Evolutionary conservation across 164 flowering plant genomes (phyloP).

Genomic region (Magnolia kwangsiensis): DNA sequence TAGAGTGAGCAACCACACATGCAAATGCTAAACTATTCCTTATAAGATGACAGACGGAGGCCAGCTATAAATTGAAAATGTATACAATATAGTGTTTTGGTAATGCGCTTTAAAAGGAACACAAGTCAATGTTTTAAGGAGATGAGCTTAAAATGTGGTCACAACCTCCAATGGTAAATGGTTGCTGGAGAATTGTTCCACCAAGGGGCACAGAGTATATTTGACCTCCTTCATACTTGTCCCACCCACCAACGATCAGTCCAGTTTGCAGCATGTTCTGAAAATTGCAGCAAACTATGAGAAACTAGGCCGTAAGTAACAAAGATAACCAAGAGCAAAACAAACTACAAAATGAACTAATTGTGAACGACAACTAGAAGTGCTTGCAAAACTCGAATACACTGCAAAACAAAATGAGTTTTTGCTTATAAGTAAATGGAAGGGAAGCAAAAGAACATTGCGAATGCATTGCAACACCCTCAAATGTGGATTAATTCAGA

Average conservation of each 20-base stretch:
- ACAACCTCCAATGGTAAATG: conserved; percentile 94
- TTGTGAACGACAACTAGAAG: background rate
- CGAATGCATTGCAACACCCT: too few species aligned
- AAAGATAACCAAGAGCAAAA: background rate
- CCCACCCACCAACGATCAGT: conserved; percentile 96
- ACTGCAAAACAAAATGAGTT: too few species aligned
- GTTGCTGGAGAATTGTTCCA: conserved; percentile 85
- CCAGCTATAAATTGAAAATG: too few species aligned
- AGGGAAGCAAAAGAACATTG: too few species aligned
- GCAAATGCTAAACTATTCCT: too few species aligned
- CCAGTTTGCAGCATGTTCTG: conserved; percentile 91
- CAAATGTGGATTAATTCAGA: too few species aligned
- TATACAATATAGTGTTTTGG: too few species aligned
- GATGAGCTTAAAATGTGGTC: background rate
- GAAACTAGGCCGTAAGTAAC: background rate
- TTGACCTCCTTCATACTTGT: conserved; percentile 89
- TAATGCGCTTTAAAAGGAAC: too few species aligned
- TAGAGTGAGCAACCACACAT: too few species aligned
- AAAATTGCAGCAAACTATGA: conserved; percentile 11
- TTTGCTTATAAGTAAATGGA: too few species aligned
- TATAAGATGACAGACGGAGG: too few species aligned
- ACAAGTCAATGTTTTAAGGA: background rate
- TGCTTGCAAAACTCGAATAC: too few species aligned
- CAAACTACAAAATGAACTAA: background rate
- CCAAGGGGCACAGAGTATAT: conserved; percentile 82